Conservation (phyloP, 2,329 filamentous ascomycete genomes). For the Periconia sp. region DNA sequence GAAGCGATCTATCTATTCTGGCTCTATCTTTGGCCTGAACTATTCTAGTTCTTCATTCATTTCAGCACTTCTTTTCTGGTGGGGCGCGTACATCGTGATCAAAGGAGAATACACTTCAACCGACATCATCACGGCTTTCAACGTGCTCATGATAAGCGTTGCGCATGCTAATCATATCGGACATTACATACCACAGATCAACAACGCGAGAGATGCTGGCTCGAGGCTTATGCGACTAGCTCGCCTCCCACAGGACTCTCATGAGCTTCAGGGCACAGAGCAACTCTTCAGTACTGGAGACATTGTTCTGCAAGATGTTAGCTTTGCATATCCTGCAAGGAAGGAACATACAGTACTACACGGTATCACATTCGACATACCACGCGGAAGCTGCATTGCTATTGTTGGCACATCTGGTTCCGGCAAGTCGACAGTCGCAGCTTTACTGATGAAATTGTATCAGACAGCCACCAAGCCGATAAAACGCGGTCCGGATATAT, state of each 20-base stretch:
- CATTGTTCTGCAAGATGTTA: conserved; percentile 66
- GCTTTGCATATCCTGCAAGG: conserved; percentile 74
- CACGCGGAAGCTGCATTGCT: conserved; percentile 70
- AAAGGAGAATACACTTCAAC: conserved; percentile 58
- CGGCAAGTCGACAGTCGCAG: conserved; percentile 87
- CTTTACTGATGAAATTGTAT: conserved; percentile 77
- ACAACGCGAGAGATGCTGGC: conserved; percentile 74
- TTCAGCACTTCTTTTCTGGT: conserved; percentile 83
- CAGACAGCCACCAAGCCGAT: conserved; percentile 27
- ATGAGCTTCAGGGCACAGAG: conserved; percentile 62
- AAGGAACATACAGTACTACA: conserved; percentile 62
- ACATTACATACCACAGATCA: conserved; percentile 79
- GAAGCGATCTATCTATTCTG: conserved; percentile 69
- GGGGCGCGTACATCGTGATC: conserved; percentile 71
- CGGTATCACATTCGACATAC: conserved; percentile 70
- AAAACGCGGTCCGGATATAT: conserved; percentile 50
- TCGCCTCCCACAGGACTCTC: conserved; percentile 62
- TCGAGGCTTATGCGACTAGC: conserved; percentile 74
- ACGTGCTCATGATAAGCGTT: conserved; percentile 83
- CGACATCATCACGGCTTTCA: conserved; percentile 74
- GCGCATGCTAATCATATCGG: conserved; percentile 74
- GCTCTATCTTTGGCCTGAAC: conserved; percentile 77
- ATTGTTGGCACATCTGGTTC: conserved; percentile 85
- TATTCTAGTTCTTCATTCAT: conserved; percentile 75
- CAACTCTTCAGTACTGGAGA: conserved; percentile 54